Conservation (phyloP, 257 asterid species). For the Nicotiana sylvestris region DNA sequence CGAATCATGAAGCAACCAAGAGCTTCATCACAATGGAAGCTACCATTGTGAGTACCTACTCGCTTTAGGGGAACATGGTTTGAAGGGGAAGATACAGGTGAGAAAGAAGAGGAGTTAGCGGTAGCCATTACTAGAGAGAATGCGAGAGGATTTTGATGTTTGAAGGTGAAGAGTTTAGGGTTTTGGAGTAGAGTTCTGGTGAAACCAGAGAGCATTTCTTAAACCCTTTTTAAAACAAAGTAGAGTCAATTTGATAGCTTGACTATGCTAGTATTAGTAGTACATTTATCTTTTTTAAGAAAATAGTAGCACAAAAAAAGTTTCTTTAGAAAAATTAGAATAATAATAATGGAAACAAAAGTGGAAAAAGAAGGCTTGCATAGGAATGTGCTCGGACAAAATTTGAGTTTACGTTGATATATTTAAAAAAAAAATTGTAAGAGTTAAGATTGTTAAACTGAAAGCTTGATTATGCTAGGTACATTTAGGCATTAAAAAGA, state of each 20-base stretch:
- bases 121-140: conserved; percentile 6
- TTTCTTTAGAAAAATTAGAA: no score
- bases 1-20: conserved; percentile 27
- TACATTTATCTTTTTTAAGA: not conserved
- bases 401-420: no score
- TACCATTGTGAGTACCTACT: conserved; percentile 26
- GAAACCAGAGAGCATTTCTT: not conserved
- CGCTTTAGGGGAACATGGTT: not conserved
- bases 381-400: no score
- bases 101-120: not conserved
- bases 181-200: not conserved
- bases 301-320: not conserved
- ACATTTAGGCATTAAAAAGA: no score
- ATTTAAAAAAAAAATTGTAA: no score
- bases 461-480: no score
- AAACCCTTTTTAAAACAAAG: not conserved
- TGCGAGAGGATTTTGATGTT: not conserved
- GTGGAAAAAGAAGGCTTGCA: no score
- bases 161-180: conserved; percentile 5
- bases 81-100: conserved; percentile 12
- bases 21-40: conserved; percentile 30
- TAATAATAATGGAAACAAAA: no score
- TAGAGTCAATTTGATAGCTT: not conserved
- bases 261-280: not conserved
- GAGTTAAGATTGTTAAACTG: no score